A percentile compares a stretch with the other conserved stretches of the same genome.
Evolutionary conservation across 2,329 filamentous ascomycete species (phyloP).

Genomic region (Volutella citrinella): DNA sequence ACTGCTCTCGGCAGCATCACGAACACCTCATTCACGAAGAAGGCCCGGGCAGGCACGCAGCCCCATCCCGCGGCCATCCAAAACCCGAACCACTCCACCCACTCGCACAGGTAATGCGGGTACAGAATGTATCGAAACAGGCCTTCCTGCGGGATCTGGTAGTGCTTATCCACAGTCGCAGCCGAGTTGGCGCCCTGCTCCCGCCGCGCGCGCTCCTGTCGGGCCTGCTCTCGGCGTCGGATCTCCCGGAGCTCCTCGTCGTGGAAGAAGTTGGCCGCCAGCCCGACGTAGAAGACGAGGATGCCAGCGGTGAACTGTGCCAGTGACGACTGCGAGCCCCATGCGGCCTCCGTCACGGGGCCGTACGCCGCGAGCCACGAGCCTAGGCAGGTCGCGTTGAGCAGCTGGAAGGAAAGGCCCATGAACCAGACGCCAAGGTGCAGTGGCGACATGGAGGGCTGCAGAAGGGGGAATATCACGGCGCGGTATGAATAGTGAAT

Average conservation of each 20-base stretch:
- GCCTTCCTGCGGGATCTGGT: constrained; percentile 80
- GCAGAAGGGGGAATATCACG: constrained; percentile 74
- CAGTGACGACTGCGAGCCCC: constrained; percentile 38
- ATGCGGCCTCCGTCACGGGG: constrained; percentile 55
- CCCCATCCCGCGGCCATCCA: constrained; percentile 68
- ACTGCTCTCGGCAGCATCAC: constrained; percentile 87
- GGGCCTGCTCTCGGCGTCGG: constrained; percentile 63
- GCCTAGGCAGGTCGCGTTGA: constrained; percentile 75
- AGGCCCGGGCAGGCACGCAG: constrained; percentile 74
- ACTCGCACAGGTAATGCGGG: constrained; percentile 95
- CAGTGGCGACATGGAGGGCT: constrained; percentile 91
- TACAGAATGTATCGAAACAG: constrained; percentile 81
- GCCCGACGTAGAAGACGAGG: constrained; percentile 70
- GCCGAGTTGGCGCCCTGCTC: constrained; percentile 38
- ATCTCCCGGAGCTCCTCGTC: constrained; percentile 90
- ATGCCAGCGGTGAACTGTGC: constrained; percentile 61
- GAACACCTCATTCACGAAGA: constrained; percentile 82
- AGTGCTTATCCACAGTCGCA: constrained; percentile 64
- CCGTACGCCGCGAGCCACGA: constrained; percentile 83
- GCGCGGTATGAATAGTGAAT: constrained; percentile 93
- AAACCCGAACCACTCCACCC: constrained; percentile 93
- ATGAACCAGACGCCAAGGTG: constrained; percentile 64
- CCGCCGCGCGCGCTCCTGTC: constrained; percentile 42
- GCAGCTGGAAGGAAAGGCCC: constrained; percentile 72
- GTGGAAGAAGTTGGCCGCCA: constrained; percentile 80